Evolutionary conservation across 179 eudicot genomes (phyloP).

Genomic region (Heliamphora pulchella): DNA sequence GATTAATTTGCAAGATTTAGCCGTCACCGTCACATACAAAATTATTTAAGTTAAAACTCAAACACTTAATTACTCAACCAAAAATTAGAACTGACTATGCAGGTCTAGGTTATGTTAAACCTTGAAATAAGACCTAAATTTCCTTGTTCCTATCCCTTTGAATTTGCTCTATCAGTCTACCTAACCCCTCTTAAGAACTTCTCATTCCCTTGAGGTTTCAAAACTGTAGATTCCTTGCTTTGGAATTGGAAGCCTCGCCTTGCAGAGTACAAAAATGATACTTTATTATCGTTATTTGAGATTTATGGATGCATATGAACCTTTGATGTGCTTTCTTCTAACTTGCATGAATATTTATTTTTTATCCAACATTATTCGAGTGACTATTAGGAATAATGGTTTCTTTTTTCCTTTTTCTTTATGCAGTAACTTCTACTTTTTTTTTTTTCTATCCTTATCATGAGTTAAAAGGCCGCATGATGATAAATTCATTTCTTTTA

Average conservation of each 20-base stretch:
- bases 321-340: constrained; percentile 3
- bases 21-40: no score
- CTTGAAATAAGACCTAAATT: background rate
- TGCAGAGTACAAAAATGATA: background rate
- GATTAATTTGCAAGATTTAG: background rate
- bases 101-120: background rate
- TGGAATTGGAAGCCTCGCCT: background rate
- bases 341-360: background rate
- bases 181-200: background rate
- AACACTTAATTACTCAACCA: background rate
- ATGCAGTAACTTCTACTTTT: background rate
- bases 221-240: no score
- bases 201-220: background rate
- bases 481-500: no score
- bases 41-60: no score
- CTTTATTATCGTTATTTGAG: background rate
- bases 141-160: background rate
- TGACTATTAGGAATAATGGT: background rate
- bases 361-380: background rate
- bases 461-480: background rate
- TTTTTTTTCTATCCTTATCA: background rate
- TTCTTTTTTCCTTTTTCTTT: background rate
- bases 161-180: background rate
- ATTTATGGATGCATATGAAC: background rate
- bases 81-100: background rate